phyloP scores from a whole-genome alignment of 2,329 filamentous ascomycete genomes.

The Whalleya microplaca region DNA sequence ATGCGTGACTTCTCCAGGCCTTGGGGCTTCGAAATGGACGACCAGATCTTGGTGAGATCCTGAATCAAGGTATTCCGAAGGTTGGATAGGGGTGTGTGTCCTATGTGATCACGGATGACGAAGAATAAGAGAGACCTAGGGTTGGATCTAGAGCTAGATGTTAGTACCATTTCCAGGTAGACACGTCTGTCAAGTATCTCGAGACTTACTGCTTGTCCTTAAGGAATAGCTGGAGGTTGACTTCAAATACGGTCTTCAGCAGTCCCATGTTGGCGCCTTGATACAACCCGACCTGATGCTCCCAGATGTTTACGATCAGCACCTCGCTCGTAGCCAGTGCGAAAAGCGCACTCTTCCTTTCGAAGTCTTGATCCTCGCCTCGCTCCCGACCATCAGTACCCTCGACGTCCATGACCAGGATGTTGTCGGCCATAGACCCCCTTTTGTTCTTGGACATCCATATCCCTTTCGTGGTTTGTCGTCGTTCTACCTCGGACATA shows the following conservation, averaged over 20 bases:
- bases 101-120: conserved; percentile 96
- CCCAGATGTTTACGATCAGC: conserved; percentile 98
- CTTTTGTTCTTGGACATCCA: conserved; percentile 99
- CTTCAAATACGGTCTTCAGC: conserved; percentile 98
- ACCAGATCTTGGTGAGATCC: conserved; percentile 91
- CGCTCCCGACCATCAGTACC: conserved; percentile 95
- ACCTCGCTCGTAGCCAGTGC: conserved; percentile 97
- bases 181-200: neutral
- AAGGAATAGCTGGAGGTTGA: conserved; percentile 94
- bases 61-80: conserved; percentile 88
- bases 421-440: conserved; percentile 87
- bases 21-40: conserved; percentile 85
- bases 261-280: conserved; percentile 99
- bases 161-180: conserved; percentile 15
- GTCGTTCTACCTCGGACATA: conserved; percentile 92
- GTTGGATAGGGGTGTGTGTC: conserved; percentile 86
- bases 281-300: conserved; percentile 96
- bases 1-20: conserved; percentile 89
- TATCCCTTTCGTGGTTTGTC: conserved; percentile 98
- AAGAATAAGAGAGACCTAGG: conserved; percentile 95
- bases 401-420: conserved; percentile 98
- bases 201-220: conserved; percentile 84
- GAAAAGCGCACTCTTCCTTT: conserved; percentile 96
- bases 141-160: conserved; percentile 63
- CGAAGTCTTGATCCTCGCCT: conserved; percentile 98